Base-by-base conservation (phyloP, 75 land plant species). In the Picea sitchensis region DNA sequence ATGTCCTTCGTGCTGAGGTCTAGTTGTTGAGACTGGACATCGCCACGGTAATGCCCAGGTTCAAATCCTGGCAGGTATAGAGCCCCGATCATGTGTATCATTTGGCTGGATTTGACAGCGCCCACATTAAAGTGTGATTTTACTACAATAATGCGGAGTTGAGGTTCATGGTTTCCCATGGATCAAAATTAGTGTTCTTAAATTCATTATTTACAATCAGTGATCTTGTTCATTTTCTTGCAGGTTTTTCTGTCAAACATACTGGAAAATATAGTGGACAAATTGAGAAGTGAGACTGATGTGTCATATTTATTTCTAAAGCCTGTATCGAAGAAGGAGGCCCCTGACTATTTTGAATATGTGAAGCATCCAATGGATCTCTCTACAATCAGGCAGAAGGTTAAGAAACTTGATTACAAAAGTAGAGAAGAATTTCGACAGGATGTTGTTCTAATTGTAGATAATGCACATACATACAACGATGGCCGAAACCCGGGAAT, bases 321-420 rank as follows among this genome's bases (percentile, higher is more conserved):
- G 81, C 99, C 99, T 1, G 99, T 95, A 6, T 76, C 96, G 21
- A 98, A 92, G 85, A 98, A 98, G 76, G 98, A 98, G 57, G 98
- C 99, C 36, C 98, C 99, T 4, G 98, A 98, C 73, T 98, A 98
- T 82, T 82, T 82, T 20, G 81, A 90, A 41, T 81, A 86, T 23
- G 82, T 98, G 13, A 61, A 77, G 20, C 78, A 80, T n/a, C 99
- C 99, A 1, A 98, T 98, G 99, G 99, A 98, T 77, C 89, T 98
- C 18, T 86, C 94, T 18, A 92, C 91, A 15, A 98, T 98, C 68
- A 89, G 81, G 58, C 96, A 95, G 36, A 90, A 90, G 76, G 94
- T 89, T 3, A 91, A 94, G 73, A 92, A 78, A 65, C 80, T 98
- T 83, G 86, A 80, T 58, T 98, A 98, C 84, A 98, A 84, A 77